phyloP scores from a whole-genome alignment of 768 basidiomycete species.

The Suillus americanus region DNA sequence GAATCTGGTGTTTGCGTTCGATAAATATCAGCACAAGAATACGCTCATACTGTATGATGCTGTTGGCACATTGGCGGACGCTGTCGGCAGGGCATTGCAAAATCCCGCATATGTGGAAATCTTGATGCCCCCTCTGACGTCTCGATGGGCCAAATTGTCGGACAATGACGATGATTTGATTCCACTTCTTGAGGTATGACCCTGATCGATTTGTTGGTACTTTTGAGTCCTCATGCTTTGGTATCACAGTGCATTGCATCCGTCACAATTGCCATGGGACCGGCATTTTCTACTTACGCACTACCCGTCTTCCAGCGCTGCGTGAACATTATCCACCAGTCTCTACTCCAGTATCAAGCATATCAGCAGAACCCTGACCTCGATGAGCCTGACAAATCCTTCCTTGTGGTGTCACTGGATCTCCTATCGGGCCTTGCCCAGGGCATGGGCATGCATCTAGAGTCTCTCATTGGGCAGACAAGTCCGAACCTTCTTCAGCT shows the following conservation, averaged over 20 bases:
- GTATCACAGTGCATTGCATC: constrained; percentile 87
- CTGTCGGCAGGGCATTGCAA: constrained; percentile 85
- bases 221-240: constrained; percentile 3
- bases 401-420: constrained; percentile 98
- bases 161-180: constrained; percentile 93
- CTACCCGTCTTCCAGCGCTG: constrained; percentile 92
- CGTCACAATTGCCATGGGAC: constrained; percentile 93
- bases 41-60: constrained; percentile 98
- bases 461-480: constrained; percentile 64
- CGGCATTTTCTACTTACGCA: constrained; percentile 85
- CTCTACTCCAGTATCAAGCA: constrained; percentile 82
- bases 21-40: constrained; percentile 99
- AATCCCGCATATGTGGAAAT: constrained; percentile 90
- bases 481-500: constrained; percentile 80
- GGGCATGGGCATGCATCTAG: constrained; percentile 80
- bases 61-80: constrained; percentile 97
- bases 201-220: constrained; percentile 7
- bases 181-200: constrained; percentile 86
- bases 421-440: constrained; percentile 94
- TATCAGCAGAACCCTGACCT: constrained; percentile 87
- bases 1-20: constrained; percentile 94
- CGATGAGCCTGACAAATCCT: constrained; percentile 95
- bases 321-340: constrained; percentile 76
- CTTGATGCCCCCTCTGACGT: constrained; percentile 92
- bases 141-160: constrained; percentile 85